Evolutionary conservation across 129 eudicot species (phyloP).

Genomic region (Artemisia argyi): DNA sequence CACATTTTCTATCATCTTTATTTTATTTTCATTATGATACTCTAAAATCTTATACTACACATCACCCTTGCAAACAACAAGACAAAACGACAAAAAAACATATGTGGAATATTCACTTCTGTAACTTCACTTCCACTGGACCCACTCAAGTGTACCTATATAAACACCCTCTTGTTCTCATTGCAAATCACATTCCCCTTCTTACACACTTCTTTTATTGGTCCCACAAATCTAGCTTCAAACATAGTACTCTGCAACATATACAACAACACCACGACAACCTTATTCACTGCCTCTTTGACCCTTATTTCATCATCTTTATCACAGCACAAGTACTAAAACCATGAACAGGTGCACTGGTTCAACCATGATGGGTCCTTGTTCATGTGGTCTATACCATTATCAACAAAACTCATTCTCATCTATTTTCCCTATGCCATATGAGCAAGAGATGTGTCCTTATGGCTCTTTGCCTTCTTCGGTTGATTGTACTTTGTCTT

Average conservation of each 20-base stretch:
- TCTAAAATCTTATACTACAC: background rate
- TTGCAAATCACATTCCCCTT: conserved; percentile 30
- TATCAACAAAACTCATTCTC: conserved; percentile 30
- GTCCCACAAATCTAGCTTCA: conserved; percentile 6
- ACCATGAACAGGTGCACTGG: conserved; percentile 52
- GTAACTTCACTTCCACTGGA: conserved; percentile 18
- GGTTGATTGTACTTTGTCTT: conserved; percentile 89
- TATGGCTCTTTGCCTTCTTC: conserved; percentile 42
- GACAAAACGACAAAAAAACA: conserved; percentile 39
- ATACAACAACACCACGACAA: background rate
- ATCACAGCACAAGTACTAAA: too few relatives aligned
- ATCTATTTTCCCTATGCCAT: conserved; percentile 49
- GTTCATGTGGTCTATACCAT: conserved; percentile 52
- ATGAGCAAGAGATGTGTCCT: conserved; percentile 31
- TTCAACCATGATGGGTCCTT: conserved; percentile 47
- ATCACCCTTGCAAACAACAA: conserved; percentile 18
- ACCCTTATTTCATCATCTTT: conserved; percentile 33
- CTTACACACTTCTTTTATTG: conserved; percentile 19
- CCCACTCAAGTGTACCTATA: conserved; percentile 40
- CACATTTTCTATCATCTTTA: background rate
- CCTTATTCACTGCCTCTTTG: conserved; percentile 25
- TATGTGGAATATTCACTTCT: conserved; percentile 35
- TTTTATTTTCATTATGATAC: background rate
- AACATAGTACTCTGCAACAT: background rate
- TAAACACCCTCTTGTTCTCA: conserved; percentile 31